These are phyloP conservation scores for Alloteropsis angusta DNA, from an alignment of 202 grass and related monocot genomes.

Conservation along the genomic window DNA sequence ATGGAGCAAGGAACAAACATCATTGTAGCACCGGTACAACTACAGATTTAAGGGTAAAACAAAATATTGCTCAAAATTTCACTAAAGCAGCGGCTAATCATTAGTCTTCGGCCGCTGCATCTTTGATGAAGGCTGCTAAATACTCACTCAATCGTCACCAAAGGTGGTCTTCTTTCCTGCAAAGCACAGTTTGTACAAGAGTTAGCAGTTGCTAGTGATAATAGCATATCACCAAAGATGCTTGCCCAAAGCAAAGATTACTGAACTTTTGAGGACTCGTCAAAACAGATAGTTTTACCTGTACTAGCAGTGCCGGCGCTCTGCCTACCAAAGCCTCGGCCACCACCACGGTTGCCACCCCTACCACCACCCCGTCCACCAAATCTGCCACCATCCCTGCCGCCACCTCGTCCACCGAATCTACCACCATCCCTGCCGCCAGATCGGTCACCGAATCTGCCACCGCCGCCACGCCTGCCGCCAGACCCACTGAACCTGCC, in stretches of 20 bases:
- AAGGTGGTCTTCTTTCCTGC: constrained; percentile 47
- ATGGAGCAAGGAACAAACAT: not conserved
- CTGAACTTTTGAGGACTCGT: not conserved
- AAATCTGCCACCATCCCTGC: constrained; percentile 17
- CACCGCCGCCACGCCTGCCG: constrained; percentile 22
- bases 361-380: constrained; percentile 23
- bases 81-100: not conserved
- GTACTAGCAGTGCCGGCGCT: constrained; percentile 19
- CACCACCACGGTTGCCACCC: constrained; percentile 23
- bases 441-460: constrained; percentile 10
- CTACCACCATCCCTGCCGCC: constrained; percentile 17
- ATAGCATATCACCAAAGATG: not conserved
- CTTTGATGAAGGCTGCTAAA: not conserved
- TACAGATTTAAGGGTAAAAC: not conserved
- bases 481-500: constrained; percentile 3
- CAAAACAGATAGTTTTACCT: not conserved
- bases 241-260: not conserved
- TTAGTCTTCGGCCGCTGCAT: not conserved
- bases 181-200: not conserved
- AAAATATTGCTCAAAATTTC: not conserved
- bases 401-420: not conserved
- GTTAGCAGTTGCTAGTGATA: too few relatives aligned
- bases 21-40: not conserved
- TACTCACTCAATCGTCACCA: not conserved
- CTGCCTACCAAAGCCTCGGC: constrained; percentile 26